Evolutionary conservation across 805 yeast species (phyloP), one percentile per base, ranked within the genome.

Genomic region (Ogataea methanolica): DNA sequence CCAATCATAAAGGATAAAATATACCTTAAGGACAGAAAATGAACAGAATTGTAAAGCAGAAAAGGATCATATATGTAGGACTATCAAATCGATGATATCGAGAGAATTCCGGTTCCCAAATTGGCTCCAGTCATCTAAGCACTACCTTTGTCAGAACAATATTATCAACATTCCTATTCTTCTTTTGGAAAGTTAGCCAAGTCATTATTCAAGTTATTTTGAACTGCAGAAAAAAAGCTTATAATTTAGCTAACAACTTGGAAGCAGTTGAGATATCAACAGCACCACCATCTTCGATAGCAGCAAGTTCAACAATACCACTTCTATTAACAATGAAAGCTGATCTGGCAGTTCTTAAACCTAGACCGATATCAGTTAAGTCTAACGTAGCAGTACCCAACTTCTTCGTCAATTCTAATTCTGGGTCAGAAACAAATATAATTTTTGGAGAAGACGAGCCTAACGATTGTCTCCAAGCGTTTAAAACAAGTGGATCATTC

Each of bases 401-500:
- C 22, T 76, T 65, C 61, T 72, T 69, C 50, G 87, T 74, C 62
- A 85, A 79, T 36, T 68, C 67, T 45, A 81, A 76, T 48, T 76
- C 75, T 22, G 84, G 79, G 66, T 85, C 92, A 52, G 80, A 68
- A 45, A 80, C 91, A 60, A 85, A 85, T 56, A 78, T 62, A 29
- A 79, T 65, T 59, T 69, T 63, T 56, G 62, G 66, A 16, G 55
- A 51, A 11, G 40, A 34, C 35, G 63, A 69, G 36, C 69, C 70
- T 35, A 74, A 62, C 35, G 71, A 72, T 56, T 74, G 75, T 48
- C 73, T 87, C 88, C 90, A 85, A 14, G 88, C 88, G 48, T 79
- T 71, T 61, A 71, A 70, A 45, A 85, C 90, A 60, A 84, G 83
- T 16, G 91, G 84, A 57, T 83, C 85, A 67, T 85, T 85, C 48